Evolutionary conservation across 441 rosid genomes (phyloP).

Genomic region (Adansonia gregorii): DNA sequence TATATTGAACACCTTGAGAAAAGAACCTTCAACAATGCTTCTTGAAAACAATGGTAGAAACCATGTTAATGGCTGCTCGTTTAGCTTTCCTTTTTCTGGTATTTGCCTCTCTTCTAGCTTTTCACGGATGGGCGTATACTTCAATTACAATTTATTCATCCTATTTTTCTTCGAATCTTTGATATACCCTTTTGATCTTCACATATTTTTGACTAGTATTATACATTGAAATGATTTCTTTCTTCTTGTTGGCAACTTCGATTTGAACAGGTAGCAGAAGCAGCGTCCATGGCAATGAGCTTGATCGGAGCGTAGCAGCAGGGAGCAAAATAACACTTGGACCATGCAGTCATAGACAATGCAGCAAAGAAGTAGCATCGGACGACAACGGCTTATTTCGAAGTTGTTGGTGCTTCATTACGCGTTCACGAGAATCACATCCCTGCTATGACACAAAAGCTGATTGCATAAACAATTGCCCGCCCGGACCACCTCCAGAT

Average conservation of each 20-base stretch:
- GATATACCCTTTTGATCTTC: background rate
- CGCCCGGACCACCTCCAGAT: background rate
- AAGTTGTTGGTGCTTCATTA: background rate
- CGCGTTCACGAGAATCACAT: background rate
- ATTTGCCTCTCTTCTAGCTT: background rate
- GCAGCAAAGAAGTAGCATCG: background rate
- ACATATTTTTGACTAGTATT: background rate
- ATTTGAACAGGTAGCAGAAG: constrained; percentile 2
- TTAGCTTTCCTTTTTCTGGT: background rate
- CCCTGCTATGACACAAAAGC: background rate
- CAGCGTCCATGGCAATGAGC: background rate
- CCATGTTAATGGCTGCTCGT: constrained; percentile 2
- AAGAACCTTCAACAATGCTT: background rate
- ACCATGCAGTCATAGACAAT: background rate
- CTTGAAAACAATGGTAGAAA: background rate
- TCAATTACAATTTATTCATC: background rate
- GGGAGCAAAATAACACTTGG: background rate
- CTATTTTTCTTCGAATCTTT: background rate
- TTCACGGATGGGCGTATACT: background rate
- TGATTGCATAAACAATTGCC: background rate
- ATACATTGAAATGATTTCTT: background rate
- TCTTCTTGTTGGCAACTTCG: background rate
- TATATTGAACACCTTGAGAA: background rate
- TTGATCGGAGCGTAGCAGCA: background rate
- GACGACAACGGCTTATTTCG: background rate